These are phyloP conservation scores for Pythium sp. DNA, from an alignment of 352 stramenopile genomes.

Conservation along the genomic window DNA sequence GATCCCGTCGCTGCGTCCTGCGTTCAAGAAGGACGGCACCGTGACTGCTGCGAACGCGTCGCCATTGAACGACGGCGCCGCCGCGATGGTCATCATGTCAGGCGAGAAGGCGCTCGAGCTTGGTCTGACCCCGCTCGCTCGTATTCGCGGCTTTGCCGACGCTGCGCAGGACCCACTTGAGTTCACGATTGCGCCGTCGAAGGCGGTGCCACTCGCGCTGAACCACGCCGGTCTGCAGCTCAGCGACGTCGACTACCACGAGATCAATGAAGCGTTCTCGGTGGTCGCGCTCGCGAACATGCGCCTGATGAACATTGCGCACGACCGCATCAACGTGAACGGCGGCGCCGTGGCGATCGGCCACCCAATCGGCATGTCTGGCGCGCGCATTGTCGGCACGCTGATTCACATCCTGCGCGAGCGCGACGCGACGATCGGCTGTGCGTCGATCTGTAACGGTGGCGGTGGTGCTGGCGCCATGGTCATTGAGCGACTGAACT, in stretches of 20 bases:
- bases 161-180: conserved; percentile 89
- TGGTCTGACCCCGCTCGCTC: conserved; percentile 70
- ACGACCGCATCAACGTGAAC: conserved; percentile 95
- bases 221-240: conserved; percentile 87
- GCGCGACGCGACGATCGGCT: conserved; percentile 94
- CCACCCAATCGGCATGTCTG: conserved; percentile 86
- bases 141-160: conserved; percentile 81
- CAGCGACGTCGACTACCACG: conserved; percentile 96
- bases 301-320: conserved; percentile 91
- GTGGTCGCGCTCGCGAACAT: conserved; percentile 97
- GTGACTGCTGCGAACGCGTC: conserved; percentile 98
- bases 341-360: conserved; percentile 90
- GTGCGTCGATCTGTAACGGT: conserved; percentile 98
- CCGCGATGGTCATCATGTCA: conserved; percentile 95
- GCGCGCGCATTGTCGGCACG: conserved; percentile 93
- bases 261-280: conserved; percentile 99
- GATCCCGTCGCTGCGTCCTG: conserved; percentile 85
- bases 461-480: conserved; percentile 96
- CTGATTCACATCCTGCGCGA: conserved; percentile 94
- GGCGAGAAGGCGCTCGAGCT: conserved; percentile 82
- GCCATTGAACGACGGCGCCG: conserved; percentile 96
- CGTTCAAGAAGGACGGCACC: conserved; percentile 95
- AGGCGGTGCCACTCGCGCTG: conserved; percentile 93
- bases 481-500: conserved; percentile 91
- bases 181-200: conserved; percentile 96